Evolutionary conservation across 352 stramenopile species (phyloP).

Genomic region (Pythium dissimile): DNA sequence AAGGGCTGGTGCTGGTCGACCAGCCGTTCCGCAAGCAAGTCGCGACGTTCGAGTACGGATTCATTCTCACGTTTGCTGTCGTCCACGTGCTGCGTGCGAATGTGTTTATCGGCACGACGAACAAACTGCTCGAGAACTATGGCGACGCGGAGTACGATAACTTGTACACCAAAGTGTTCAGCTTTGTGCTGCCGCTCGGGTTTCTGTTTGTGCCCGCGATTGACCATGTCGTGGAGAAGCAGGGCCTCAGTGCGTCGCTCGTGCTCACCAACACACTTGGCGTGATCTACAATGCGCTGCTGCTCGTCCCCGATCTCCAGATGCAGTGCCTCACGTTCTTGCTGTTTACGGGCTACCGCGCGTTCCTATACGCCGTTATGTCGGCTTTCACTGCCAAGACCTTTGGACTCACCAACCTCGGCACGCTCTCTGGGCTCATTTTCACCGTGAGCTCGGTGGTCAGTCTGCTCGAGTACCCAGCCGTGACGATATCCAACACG

Average conservation of each 20-base stretch:
- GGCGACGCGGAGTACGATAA: conserved; percentile 58
- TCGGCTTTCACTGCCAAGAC: conserved; percentile 85
- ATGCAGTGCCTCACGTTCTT: conserved; percentile 74
- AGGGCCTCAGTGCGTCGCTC: conserved; percentile 59
- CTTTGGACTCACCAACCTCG: conserved; percentile 83
- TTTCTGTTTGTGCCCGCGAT: conserved; percentile 86
- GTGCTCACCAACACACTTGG: conserved; percentile 72
- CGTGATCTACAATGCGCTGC: conserved; percentile 67
- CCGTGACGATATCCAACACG: conserved; percentile 65
- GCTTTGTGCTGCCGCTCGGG: conserved; percentile 75
- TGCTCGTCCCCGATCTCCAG: conserved; percentile 57
- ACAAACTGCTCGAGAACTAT: conserved; percentile 83
- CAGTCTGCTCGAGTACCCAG: conserved; percentile 75
- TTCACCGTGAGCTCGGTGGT: conserved; percentile 76
- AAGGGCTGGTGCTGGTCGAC: conserved; percentile 48
- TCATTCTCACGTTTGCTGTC: conserved; percentile 63
- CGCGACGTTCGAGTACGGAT: conserved; percentile 76
- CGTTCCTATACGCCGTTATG: conserved; percentile 85
- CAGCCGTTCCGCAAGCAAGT: conserved; percentile 59
- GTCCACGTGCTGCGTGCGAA: conserved; percentile 77
- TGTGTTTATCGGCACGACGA: conserved; percentile 84
- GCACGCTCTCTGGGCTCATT: conserved; percentile 78
- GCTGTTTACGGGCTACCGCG: conserved; percentile 79
- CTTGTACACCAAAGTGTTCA: conserved; percentile 86
- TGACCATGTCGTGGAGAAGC: conserved; percentile 76